Evolutionary conservation across 371 early-diverging fungal species (phyloP).

Genomic region (Actinomucor elegans): DNA sequence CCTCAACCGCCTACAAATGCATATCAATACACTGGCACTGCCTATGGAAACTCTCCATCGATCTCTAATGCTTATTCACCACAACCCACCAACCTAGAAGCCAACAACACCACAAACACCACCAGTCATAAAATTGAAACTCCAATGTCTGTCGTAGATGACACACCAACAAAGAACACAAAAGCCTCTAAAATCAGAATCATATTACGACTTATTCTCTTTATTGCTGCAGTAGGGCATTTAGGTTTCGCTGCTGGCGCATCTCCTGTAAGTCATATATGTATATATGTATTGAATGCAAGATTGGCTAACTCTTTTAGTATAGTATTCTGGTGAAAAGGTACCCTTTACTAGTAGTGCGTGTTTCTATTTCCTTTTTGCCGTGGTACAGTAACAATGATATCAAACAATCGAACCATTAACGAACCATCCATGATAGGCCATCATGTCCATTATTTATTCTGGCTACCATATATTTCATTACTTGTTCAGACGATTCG

Average conservation of each 20-base stretch:
- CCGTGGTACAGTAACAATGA: too few relatives aligned
- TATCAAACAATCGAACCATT: too few relatives aligned
- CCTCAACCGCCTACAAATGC: conserved; percentile 16
- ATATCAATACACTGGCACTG: conserved; percentile 31
- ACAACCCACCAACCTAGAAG: too few relatives aligned
- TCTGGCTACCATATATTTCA: conserved; percentile 43
- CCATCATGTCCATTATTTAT: conserved; percentile 50
- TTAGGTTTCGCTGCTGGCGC: conserved; percentile 55
- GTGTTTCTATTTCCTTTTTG: conserved; percentile 46
- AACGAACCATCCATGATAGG: conserved; percentile 24
- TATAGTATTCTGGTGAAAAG: conserved; percentile 30
- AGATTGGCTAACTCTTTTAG: background rate
- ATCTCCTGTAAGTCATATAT: conserved; percentile 36
- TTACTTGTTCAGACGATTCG: conserved; percentile 48
- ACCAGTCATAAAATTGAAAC: conserved; percentile 2
- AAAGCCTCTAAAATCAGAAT: conserved; percentile 34
- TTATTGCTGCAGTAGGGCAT: conserved; percentile 41
- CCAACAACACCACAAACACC: background rate
- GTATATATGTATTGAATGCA: background rate
- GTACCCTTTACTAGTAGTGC: conserved; percentile 40
- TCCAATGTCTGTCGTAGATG: conserved; percentile 2
- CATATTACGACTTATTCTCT: conserved; percentile 35
- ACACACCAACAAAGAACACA: background rate
- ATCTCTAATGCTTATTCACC: conserved; percentile 21
- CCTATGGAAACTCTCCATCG: conserved; percentile 16